Base-by-base conservation (phyloP, 2,329 filamentous ascomycete species). In the Apiospora malaysiana region DNA sequence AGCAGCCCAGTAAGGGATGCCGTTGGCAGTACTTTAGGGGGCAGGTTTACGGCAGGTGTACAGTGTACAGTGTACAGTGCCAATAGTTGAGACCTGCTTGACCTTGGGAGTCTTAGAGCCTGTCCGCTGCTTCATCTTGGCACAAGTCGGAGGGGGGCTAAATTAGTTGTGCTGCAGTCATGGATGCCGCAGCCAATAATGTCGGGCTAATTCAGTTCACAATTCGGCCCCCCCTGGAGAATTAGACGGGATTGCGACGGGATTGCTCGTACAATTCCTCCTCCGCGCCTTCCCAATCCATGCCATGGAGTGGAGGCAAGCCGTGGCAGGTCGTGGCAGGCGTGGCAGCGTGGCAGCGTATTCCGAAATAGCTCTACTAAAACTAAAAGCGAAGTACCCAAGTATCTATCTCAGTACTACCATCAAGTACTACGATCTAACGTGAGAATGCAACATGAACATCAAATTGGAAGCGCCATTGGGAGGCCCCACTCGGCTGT, bases 41-140 rank as follows among this genome's bases (percentile, higher is more conserved):
- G 47, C 47, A 51, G n/a, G 32, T 32, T 32, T 10, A 2, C n/a
- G 8, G n/a, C n/a, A 49, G n/a, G 49, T 6, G 9, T 27, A 18
- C 10, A 14, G 47, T 37, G n/a, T n/a, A n/a, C n/a, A 32, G 25
- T 32, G 56, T 63, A 63, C 56, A 63, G 56, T 67, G 65, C 65
- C 14, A n/a, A 25, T n/a, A 67, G 65, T 46, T 46, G 65, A 43
- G 65, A 46, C 40, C 27, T 27, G n/a, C 2, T 45, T 18, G 4
- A 14, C 42, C 16, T 45, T 4, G 42, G 16, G 12, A 18, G 42
- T 45, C 42, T 45, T 45, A 45, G n/a, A 43, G 40, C 27, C 43
- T 67, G 65, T 46, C 65, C 43, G 40, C 42, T 66, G 65, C 65
- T 32, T 67, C 43, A 43, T 27, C 65, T 67, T 46, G 65, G 43